Percentiles rank a stretch among this genome's conserved stretches.
phyloP scores from a whole-genome alignment of 2,329 filamentous ascomycete genomes.

The Domatiomyces globalis region DNA sequence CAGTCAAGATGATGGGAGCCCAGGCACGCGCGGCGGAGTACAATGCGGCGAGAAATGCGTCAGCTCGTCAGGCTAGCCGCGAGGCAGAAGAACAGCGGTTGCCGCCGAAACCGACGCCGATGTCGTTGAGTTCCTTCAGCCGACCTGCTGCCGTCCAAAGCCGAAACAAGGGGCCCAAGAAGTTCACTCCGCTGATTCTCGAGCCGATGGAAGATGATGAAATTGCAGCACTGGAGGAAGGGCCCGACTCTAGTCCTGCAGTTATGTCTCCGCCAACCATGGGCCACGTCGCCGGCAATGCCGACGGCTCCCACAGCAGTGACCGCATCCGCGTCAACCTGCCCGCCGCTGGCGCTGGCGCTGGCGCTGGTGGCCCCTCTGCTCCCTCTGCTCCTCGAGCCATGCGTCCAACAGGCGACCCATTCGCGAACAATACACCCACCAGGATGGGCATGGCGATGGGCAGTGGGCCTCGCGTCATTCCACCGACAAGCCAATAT shows the following conservation, averaged over 20 bases:
- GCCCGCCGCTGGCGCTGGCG: neutral
- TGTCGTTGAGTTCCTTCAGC: constrained; percentile 17
- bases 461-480: constrained; percentile 5
- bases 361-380: neutral
- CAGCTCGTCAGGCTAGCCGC: constrained; percentile 15
- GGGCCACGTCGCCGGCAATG: neutral
- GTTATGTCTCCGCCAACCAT: neutral
- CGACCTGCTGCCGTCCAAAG: constrained; percentile 8
- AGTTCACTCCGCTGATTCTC: constrained; percentile 15
- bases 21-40: constrained; percentile 18
- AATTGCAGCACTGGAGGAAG: neutral
- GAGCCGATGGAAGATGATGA: constrained; percentile 9
- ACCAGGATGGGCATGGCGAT: neutral
- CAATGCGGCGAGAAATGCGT: constrained; percentile 15
- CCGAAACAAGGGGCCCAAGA: constrained; percentile 18
- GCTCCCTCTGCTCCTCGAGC: constrained; percentile 6
- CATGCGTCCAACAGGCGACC: constrained; percentile 1
- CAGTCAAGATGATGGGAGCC: constrained; percentile 14
- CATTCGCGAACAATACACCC: neutral
- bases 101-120: constrained; percentile 13
- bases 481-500: constrained; percentile 4
- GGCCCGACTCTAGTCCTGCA: neutral
- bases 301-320: neutral
- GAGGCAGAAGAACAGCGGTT: constrained; percentile 17
- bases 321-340: neutral